Evolutionary conservation across 208 protist genomes (phyloP).

Genomic region (Leishmania aethiopica): DNA sequence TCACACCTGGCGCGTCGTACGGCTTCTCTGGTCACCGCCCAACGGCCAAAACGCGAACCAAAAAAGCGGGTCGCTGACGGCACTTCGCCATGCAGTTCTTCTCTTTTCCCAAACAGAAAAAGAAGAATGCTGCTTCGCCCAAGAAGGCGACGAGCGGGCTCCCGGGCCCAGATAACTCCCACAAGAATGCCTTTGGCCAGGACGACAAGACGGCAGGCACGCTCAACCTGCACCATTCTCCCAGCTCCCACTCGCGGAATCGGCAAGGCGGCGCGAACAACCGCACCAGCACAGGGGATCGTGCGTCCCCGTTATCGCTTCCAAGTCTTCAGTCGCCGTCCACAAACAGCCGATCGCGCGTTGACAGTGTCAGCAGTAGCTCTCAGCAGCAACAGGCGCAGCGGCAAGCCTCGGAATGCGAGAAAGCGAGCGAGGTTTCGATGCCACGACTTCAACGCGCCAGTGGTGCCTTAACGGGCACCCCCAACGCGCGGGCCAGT

Average conservation of each 20-base stretch:
- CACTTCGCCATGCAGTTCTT: not conserved
- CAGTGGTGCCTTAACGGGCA: not conserved
- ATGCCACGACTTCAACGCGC: not conserved
- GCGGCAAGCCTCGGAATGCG: not conserved
- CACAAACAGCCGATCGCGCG: not conserved
- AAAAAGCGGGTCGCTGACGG: not conserved
- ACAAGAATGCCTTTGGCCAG: not conserved
- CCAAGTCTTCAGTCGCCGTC: not conserved
- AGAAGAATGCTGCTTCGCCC: not conserved
- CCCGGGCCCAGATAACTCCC: not conserved
- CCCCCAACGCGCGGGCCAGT: not conserved
- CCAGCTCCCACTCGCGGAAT: not conserved
- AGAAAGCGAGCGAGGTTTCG: not conserved
- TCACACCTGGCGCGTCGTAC: not conserved
- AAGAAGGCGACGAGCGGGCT: not conserved
- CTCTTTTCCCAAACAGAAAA: not conserved
- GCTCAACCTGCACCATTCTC: not conserved
- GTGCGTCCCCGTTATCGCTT: not conserved
- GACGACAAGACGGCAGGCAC: not conserved
- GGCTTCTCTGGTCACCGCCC: not conserved
- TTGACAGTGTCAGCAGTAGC: not conserved
- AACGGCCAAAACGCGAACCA: not conserved
- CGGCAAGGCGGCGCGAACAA: not conserved
- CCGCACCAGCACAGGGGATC: not conserved
- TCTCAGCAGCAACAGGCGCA: not conserved